Percentiles rank a stretch among this genome's conserved stretches.
Evolutionary conservation across 2,329 filamentous ascomycete genomes (phyloP).

Genomic region (Monilinia polystroma): DNA sequence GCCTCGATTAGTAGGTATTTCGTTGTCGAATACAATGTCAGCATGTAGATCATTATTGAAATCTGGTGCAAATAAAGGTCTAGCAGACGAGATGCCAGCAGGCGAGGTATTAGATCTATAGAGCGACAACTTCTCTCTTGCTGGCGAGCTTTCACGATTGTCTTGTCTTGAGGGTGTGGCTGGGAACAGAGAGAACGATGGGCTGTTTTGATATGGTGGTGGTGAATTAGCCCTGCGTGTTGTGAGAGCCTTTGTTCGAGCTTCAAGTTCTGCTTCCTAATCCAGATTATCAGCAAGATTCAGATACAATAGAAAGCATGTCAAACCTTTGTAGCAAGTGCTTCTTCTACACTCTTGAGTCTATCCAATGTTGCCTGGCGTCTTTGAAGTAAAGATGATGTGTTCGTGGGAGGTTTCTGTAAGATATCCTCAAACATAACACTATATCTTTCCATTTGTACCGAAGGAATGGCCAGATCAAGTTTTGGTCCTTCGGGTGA

Average conservation of each 20-base stretch:
- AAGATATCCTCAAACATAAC: constrained; percentile 86
- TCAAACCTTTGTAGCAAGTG: constrained; percentile 42
- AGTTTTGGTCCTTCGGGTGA: constrained; percentile 48
- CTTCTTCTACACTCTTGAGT: constrained; percentile 54
- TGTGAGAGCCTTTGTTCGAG: constrained; percentile 32
- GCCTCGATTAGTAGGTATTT: neutral
- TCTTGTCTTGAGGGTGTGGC: constrained; percentile 32
- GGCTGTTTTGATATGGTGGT: constrained; percentile 45
- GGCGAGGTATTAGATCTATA: constrained; percentile 57
- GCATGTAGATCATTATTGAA: constrained; percentile 31
- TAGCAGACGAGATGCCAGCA: constrained; percentile 37
- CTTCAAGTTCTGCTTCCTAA: constrained; percentile 43
- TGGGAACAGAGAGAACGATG: constrained; percentile 46
- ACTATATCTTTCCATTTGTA: constrained; percentile 85
- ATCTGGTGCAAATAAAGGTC: constrained; percentile 35
- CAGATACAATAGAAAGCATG: constrained; percentile 21
- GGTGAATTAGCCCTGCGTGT: constrained; percentile 52
- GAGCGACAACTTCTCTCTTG: constrained; percentile 27
- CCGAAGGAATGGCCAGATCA: constrained; percentile 75
- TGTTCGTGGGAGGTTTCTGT: constrained; percentile 41
- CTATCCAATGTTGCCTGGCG: constrained; percentile 60
- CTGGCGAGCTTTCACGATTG: constrained; percentile 25
- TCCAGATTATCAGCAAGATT: constrained; percentile 29
- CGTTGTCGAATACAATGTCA: constrained; percentile 23
- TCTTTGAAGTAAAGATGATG: constrained; percentile 49